Percentiles rank a stretch among this genome's conserved stretches.
Conservation (phyloP, 2,329 filamentous ascomycete species). For the Pseudopyrenochaeta lycopersici region DNA sequence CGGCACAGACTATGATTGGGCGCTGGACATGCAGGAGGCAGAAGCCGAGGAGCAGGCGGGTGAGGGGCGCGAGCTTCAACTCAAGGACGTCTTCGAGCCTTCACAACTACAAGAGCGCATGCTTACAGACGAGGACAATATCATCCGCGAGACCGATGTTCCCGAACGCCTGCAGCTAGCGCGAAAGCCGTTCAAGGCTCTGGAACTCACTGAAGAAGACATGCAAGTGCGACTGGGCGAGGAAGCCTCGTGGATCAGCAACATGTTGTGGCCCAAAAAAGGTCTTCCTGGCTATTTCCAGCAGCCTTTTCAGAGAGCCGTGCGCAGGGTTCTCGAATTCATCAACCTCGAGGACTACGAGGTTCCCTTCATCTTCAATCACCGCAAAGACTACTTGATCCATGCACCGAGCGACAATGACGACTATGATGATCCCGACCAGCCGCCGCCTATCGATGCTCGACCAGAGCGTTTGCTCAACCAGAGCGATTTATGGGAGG, state of each 20-base stretch:
- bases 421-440: conserved; percentile 68
- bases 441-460: conserved; percentile 77
- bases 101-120: conserved; percentile 94
- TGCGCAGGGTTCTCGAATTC: conserved; percentile 93
- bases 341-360: conserved; percentile 95
- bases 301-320: conserved; percentile 83
- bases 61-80: conserved; percentile 84
- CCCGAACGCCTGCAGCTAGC: conserved; percentile 95
- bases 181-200: conserved; percentile 84
- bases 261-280: conserved; percentile 89
- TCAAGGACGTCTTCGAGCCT: conserved; percentile 98
- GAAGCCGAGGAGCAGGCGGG: conserved; percentile 79
- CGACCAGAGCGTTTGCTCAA: conserved; percentile 86
- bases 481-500: conserved; percentile 93
- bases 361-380: conserved; percentile 97
- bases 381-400: conserved; percentile 96
- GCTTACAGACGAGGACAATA: conserved; percentile 93
- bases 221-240: conserved; percentile 71
- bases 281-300: conserved; percentile 75
- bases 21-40: conserved; percentile 85
- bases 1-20: conserved; percentile 95
- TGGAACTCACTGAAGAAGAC: conserved; percentile 82
- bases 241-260: conserved; percentile 91
- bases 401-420: conserved; percentile 75
- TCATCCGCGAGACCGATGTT: conserved; percentile 86